phyloP scores from a whole-genome alignment of 805 yeast species.

The Hyphopichia homilentoma region DNA sequence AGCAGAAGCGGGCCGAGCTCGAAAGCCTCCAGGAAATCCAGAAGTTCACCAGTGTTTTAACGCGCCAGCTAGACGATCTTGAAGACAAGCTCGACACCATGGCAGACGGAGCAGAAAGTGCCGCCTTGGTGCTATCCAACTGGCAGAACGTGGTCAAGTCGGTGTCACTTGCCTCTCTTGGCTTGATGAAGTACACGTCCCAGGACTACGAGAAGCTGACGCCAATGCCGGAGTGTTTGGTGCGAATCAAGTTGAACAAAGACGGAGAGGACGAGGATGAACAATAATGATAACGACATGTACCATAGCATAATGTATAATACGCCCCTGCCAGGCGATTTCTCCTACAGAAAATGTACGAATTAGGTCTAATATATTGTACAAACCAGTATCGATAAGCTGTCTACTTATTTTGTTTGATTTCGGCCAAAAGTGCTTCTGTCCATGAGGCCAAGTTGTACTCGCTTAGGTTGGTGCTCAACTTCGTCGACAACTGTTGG shows the following conservation, averaged over 20 bases:
- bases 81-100: conserved; percentile 46
- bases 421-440: conserved; percentile 2
- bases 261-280: conserved; percentile 20
- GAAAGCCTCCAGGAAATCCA: conserved; percentile 46
- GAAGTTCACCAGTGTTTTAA: conserved; percentile 42
- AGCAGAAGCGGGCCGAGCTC: conserved; percentile 50
- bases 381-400: too few relatives aligned
- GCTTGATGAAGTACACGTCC: conserved; percentile 42
- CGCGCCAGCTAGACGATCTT: conserved; percentile 44
- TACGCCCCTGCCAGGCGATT: too few relatives aligned
- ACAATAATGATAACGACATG: conserved; percentile 6
- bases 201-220: conserved; percentile 38
- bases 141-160: conserved; percentile 64
- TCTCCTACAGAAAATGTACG: too few relatives aligned
- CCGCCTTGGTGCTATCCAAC: conserved; percentile 54
- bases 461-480: conserved; percentile 5
- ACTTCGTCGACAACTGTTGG: conserved; percentile 7
- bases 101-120: conserved; percentile 57
- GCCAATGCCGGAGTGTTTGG: conserved; percentile 65
- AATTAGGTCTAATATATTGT: too few relatives aligned
- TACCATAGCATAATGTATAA: conserved; percentile 5
- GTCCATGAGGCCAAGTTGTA: conserved; percentile 6
- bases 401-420: too few relatives aligned
- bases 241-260: conserved; percentile 52
- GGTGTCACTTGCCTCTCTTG: conserved; percentile 55